Conservation (phyloP, 73 alveolate genomes). For the Symbiodinium pilosum region DNA sequence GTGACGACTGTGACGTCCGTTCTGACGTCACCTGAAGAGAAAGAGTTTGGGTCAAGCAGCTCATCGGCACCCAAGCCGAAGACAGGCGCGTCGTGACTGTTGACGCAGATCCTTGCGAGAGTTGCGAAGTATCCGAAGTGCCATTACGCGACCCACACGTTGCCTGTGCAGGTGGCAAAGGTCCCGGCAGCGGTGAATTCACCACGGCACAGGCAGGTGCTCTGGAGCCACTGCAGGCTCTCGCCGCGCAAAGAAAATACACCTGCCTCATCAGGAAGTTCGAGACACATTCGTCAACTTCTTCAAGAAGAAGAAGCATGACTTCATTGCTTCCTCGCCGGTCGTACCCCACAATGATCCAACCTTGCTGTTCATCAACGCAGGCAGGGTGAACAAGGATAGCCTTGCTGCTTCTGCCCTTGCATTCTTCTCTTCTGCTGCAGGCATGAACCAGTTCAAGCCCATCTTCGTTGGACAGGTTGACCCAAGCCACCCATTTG, state of each 20-base stretch:
- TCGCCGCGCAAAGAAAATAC: not conserved
- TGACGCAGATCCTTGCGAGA: no score
- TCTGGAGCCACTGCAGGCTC: no score
- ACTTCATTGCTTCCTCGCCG: constrained; percentile 85
- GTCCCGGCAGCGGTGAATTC: constrained; percentile 93
- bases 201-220: constrained; percentile 60
- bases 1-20: constrained; percentile 31
- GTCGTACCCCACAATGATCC: constrained; percentile 95
- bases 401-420: not conserved
- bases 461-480: constrained; percentile 94
- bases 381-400: constrained; percentile 29
- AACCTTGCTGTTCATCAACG: constrained; percentile 89
- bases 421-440: not conserved
- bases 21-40: constrained; percentile 60
- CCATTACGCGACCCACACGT: not conserved
- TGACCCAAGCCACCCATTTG: constrained; percentile 88
- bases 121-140: not conserved
- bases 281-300: constrained; percentile 80
- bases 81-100: constrained; percentile 31
- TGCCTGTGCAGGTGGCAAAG: constrained; percentile 43
- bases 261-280: constrained; percentile 22
- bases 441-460: constrained; percentile 94
- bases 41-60: constrained; percentile 9
- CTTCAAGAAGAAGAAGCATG: constrained; percentile 75
- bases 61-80: constrained; percentile 59